Conservation (phyloP, 1,284 basidiomycete genomes). For the Pulchroboletus neoregius region DNA sequence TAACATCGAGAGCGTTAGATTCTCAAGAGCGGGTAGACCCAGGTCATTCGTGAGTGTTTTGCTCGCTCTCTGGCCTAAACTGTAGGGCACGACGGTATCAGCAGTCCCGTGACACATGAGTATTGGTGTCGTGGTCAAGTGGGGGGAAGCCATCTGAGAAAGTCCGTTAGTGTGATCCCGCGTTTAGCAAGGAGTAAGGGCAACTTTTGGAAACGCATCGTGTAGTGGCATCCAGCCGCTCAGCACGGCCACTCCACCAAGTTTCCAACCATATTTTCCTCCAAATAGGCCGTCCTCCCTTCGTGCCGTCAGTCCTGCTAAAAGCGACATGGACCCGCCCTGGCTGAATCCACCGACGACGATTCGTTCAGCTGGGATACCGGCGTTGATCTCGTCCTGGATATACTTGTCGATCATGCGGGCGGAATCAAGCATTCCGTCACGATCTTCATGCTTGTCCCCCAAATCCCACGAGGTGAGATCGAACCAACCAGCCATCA, state of each 20-base stretch:
- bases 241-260: conserved; percentile 70
- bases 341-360: conserved; percentile 88
- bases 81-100: conserved; percentile 68
- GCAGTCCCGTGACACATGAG: conserved; percentile 87
- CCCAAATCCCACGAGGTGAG: conserved; percentile 61
- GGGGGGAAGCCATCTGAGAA: conserved; percentile 52
- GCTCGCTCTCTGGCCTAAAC: conserved; percentile 46
- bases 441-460: conserved; percentile 55
- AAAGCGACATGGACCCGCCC: conserved; percentile 75
- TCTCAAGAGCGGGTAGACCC: conserved; percentile 41
- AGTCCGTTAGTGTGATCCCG: conserved; percentile 6
- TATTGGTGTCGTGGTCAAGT: conserved; percentile 62
- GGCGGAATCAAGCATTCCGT: conserved; percentile 65
- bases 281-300: conserved; percentile 28
- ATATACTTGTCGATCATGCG: conserved; percentile 67
- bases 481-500: conserved; percentile 82
- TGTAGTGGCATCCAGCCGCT: conserved; percentile 75
- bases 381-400: conserved; percentile 67
- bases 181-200: neutral
- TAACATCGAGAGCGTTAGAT: conserved; percentile 25
- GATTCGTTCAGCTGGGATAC: conserved; percentile 63
- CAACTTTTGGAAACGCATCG: conserved; percentile 30
- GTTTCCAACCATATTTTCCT: conserved; percentile 41
- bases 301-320: conserved; percentile 65
- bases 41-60: conserved; percentile 51